phyloP scores from a whole-genome alignment of 2,329 filamentous ascomycete species.

The Neonectria hederae region DNA sequence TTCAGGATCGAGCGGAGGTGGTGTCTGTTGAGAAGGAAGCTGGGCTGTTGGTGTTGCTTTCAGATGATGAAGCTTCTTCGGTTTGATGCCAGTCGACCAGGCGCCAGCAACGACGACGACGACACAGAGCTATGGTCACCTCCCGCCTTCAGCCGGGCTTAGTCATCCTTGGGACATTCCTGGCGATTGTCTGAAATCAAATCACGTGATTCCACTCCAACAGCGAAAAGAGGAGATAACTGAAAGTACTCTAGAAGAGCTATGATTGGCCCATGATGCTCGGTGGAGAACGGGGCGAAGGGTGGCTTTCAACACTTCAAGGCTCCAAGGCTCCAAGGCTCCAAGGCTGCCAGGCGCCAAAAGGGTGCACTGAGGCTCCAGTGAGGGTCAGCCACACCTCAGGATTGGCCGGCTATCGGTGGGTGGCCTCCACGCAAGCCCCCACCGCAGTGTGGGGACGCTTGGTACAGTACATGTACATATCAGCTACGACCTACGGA shows the following conservation, averaged over 20 bases:
- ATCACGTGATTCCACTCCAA: constrained; percentile 36
- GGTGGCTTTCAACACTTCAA: constrained; percentile 23
- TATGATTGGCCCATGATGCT: constrained; percentile 33
- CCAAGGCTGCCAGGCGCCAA: constrained; percentile 12
- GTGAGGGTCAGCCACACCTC: constrained; percentile 4
- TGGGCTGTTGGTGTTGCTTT: constrained; percentile 23
- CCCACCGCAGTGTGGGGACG: constrained; percentile 28
- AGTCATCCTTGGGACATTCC: constrained; percentile 30
- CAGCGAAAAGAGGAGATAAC: neutral
- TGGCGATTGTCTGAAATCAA: neutral
- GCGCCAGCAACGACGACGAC: constrained; percentile 45
- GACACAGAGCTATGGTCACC: constrained; percentile 38
- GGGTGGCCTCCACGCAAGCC: constrained; percentile 27
- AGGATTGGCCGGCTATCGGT: constrained; percentile 35
- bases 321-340: constrained; percentile 34
- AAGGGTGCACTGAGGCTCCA: constrained; percentile 12
- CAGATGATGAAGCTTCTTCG: constrained; percentile 39
- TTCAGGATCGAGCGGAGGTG: constrained; percentile 5
- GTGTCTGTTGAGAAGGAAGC: constrained; percentile 22
- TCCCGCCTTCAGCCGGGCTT: constrained; percentile 32
- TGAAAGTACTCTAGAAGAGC: neutral
- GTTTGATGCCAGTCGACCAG: constrained; percentile 38
- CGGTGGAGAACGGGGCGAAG: constrained; percentile 22
- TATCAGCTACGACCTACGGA: constrained; percentile 29
- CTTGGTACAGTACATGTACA: constrained; percentile 33